Evolutionary conservation across 768 basidiomycete genomes (phyloP).

Genomic region (Tulasnella sp.): DNA sequence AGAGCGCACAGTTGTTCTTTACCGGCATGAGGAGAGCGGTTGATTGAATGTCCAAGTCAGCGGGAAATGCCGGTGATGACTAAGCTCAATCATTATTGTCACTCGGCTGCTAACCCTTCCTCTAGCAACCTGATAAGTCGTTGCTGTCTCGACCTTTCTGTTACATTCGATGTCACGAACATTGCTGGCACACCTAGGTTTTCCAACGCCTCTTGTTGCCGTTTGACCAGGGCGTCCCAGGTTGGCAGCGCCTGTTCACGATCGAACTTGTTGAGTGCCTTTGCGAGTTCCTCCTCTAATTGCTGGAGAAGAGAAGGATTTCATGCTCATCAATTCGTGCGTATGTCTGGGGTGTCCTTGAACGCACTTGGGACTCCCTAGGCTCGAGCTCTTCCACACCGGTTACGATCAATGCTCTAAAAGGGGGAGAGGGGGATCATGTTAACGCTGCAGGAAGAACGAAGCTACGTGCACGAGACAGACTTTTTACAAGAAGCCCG

Average conservation of each 20-base stretch:
- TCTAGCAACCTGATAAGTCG: slow-evolving; percentile 48
- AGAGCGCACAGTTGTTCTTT: slow-evolving; percentile 58
- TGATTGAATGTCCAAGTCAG: not conserved
- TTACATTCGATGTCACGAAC: slow-evolving; percentile 42
- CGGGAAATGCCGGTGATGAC: not conserved
- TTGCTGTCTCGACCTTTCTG: slow-evolving; percentile 58
- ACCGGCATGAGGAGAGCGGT: slow-evolving; percentile 53
- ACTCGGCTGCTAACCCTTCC: slow-evolving; percentile 1
- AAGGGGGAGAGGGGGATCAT: not conserved
- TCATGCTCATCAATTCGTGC: no score
- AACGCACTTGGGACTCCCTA: slow-evolving; percentile 54
- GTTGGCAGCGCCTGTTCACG: slow-evolving; percentile 55
- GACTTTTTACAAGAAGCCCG: slow-evolving; percentile 52
- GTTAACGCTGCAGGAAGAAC: not conserved
- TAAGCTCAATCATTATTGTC: not conserved
- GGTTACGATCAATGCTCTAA: slow-evolving; percentile 55
- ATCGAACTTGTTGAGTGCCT: slow-evolving; percentile 60
- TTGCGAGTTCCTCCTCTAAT: slow-evolving; percentile 52
- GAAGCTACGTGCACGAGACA: slow-evolving; percentile 7
- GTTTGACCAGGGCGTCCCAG: slow-evolving; percentile 64
- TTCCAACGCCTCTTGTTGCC: slow-evolving; percentile 58
- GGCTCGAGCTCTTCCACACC: slow-evolving; percentile 45
- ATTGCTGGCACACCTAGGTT: slow-evolving; percentile 58
- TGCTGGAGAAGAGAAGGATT: slow-evolving; percentile 42
- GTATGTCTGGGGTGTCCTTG: slow-evolving; percentile 9